These are phyloP conservation scores for Bryoerythrophyllum caledonicum DNA, from an alignment of 225 moss, liverwort and hornwort species.

Conservation along the genomic window DNA sequence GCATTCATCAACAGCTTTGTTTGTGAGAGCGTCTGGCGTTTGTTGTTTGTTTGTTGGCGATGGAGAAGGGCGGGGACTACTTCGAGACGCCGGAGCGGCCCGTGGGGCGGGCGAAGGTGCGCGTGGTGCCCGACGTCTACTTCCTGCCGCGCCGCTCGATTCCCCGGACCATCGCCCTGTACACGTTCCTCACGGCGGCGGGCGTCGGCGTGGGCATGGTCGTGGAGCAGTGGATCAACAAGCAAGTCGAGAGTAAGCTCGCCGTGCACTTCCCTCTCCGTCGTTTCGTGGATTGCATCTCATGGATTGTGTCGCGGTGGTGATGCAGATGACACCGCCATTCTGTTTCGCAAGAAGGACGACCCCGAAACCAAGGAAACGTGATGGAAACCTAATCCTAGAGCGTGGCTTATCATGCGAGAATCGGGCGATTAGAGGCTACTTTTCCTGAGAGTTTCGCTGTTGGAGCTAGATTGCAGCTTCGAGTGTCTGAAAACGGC, in stretches of 20 bases:
- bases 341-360: slow-evolving; percentile 41
- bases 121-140: slow-evolving; percentile 49
- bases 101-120: slow-evolving; percentile 48
- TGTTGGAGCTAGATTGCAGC: neutral
- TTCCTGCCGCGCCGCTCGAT: slow-evolving; percentile 51
- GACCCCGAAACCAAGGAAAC: slow-evolving; percentile 17
- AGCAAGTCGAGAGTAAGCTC: slow-evolving; percentile 48
- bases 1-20: neutral
- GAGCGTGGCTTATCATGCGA: neutral
- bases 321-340: slow-evolving; percentile 53
- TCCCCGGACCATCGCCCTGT: slow-evolving; percentile 51
- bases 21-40: neutral
- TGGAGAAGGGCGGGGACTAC: slow-evolving; percentile 40
- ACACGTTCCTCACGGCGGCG: slow-evolving; percentile 38
- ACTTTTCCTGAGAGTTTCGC: neutral
- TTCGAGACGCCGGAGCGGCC: slow-evolving; percentile 42
- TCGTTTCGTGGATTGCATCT: neutral
- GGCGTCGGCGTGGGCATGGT: slow-evolving; percentile 55
- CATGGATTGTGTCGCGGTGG: neutral
- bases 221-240: slow-evolving; percentile 59
- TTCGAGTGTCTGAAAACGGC: neutral
- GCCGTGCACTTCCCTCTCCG: neutral
- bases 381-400: slow-evolving; percentile 14
- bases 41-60: neutral
- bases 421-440: neutral